Evolutionary conservation across 306 rosid species (phyloP).

Genomic region (Pyrus pyrifolia): DNA sequence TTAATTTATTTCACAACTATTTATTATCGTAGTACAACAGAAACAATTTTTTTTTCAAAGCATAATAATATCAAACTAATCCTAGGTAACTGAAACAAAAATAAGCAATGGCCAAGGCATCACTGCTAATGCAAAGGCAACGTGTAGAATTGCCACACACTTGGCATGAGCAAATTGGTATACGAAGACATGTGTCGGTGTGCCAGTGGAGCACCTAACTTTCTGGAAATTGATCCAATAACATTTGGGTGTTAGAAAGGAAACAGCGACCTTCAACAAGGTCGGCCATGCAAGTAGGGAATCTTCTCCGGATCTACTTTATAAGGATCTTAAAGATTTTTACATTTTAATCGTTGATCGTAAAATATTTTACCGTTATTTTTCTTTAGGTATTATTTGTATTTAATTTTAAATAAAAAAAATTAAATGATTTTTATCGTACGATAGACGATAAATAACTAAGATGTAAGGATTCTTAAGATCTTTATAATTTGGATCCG

Average conservation of each 20-base stretch:
- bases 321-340: no score
- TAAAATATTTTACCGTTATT: rapidly evolving
- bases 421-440: no score
- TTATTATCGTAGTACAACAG: no score
- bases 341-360: rapidly evolving
- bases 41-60: no score
- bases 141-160: background rate
- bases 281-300: background rate
- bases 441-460: rapidly evolving
- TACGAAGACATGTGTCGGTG: background rate
- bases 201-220: background rate
- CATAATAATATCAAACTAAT: no score
- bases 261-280: background rate
- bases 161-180: constrained; percentile 3
- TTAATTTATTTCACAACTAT: no score
- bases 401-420: no score
- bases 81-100: background rate
- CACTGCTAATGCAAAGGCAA: background rate
- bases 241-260: background rate
- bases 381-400: rapidly evolving
- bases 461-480: no score
- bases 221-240: background rate
- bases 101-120: background rate
- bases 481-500: no score
- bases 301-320: no score